Conservation (phyloP, 805 yeast genomes). For the Sugiyamaella valdiviana region DNA sequence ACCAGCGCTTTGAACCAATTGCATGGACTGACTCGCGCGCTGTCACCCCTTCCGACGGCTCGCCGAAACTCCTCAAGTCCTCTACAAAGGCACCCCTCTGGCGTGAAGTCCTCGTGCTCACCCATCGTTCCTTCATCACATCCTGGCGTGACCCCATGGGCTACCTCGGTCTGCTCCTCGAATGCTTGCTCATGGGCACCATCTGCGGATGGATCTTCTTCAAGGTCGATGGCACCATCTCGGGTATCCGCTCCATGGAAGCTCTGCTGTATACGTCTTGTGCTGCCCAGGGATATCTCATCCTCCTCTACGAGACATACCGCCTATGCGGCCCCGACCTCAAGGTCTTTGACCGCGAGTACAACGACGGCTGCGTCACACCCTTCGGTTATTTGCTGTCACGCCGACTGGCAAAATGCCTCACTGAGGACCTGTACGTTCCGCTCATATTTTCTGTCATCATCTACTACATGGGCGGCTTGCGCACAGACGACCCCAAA, state of each 20-base stretch:
- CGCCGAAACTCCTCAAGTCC: neutral
- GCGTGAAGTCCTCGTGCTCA: constrained; percentile 41
- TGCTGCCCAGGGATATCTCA: constrained; percentile 51
- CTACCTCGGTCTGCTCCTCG: constrained; percentile 37
- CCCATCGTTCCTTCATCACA: constrained; percentile 41
- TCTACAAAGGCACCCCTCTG: constrained; percentile 35
- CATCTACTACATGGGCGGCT: constrained; percentile 74
- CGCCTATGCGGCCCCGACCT: constrained; percentile 51
- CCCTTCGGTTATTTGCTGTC: constrained; percentile 61
- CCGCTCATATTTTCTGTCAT: constrained; percentile 41
- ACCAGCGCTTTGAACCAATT: neutral
- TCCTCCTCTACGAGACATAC: constrained; percentile 52
- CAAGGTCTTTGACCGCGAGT: constrained; percentile 56
- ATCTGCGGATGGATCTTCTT: constrained; percentile 74
- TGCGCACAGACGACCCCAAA: constrained; percentile 40
- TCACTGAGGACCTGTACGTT: constrained; percentile 64
- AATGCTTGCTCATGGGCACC: constrained; percentile 50
- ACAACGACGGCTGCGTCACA: constrained; percentile 61
- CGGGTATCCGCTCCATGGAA: constrained; percentile 59
- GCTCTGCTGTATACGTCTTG: constrained; percentile 48
- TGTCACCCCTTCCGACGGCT: neutral
- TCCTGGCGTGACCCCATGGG: constrained; percentile 50
- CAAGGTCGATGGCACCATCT: constrained; percentile 42
- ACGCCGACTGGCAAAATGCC: constrained; percentile 56
- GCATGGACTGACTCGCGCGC: neutral